phyloP scores from a whole-genome alignment of 2,329 filamentous ascomycete species.

The Fonsecaea pugnacius region DNA sequence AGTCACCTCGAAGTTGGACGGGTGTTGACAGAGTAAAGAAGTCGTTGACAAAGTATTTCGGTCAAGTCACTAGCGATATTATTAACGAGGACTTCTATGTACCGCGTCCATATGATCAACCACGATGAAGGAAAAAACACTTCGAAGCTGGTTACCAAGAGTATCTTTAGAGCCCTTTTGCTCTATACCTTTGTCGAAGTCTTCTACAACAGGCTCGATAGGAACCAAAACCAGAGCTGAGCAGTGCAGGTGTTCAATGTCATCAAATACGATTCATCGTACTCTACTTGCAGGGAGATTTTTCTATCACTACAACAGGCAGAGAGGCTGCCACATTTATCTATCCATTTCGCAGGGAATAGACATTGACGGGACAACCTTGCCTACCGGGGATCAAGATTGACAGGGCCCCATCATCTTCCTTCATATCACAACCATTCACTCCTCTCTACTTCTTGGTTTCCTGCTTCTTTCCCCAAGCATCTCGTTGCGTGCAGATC shows the following conservation, averaged over 20 bases:
- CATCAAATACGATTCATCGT: conserved; percentile 14
- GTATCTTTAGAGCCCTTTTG: no score
- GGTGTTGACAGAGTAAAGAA: no score
- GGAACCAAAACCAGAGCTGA: background rate
- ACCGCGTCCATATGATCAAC: no score
- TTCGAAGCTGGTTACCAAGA: no score
- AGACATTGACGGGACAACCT: conserved; percentile 4
- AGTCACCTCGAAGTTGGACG: no score
- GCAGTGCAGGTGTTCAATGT: background rate
- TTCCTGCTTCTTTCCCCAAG: conserved; percentile 15
- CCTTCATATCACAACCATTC: conserved; percentile 6
- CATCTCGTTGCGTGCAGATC: conserved; percentile 16
- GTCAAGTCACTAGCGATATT: background rate
- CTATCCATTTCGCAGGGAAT: conserved; percentile 21
- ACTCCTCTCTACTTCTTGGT: conserved; percentile 16
- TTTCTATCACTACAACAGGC: conserved; percentile 8
- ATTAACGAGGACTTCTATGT: no score
- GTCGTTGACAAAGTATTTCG: background rate
- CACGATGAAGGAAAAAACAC: no score
- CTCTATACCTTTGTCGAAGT: no score
- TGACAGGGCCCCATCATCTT: conserved; percentile 11
- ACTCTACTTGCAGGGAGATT: conserved; percentile 13
- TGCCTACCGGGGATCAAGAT: conserved; percentile 1
- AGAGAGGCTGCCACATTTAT: conserved; percentile 10
- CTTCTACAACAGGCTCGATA: background rate